Base-by-base conservation (phyloP, 75 land plant species). In the Sequoiadendron giganteum region DNA sequence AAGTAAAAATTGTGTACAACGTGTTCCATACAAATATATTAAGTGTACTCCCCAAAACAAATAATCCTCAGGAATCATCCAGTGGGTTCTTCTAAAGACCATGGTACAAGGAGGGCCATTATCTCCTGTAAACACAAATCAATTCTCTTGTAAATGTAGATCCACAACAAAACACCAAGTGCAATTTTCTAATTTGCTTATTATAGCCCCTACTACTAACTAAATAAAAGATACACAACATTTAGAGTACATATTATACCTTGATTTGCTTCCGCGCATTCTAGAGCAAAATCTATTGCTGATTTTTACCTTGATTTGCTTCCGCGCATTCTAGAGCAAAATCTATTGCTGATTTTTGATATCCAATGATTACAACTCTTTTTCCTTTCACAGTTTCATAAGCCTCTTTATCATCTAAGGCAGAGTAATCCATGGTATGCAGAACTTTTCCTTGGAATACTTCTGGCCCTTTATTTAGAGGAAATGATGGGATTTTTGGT, bases 311-410 rank as follows among this genome's bases (percentile, higher is more conserved):
- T 1, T 42, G 43, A 42, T 42, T 42, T 1, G 95, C 96, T 49
- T 95, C 89, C 18, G 95, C 97, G 81, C 92, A 91, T 91, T 96
- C 98, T 39, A 88, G n/a, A 34, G 98, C 95, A 14, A 96, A 52
- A 87, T 96, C 98, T 55, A 96, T 86, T 7, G 93, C 97, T 36
- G 98, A 95, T 92, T 95, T 96, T 87, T 90, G 90, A 89, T 86
- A 94, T 45, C 98, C 98, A 49, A 96, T 80, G 28, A 96, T 89
- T 1, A 88, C 95, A 78, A 95, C 97, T 61, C 91, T 93, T 86
- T 95, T 96, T 3, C 91, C 97, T 55, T 86, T 87, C 65, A 96
- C 78, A 0, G 95, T 81, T 0, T 92, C 52, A 10, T 79, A 30
- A 40, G 93, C 86, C 25, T 38, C 89, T 52, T 92, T 87, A 9